phyloP scores from a whole-genome alignment of 1,284 basidiomycete genomes.

The Xerocomus alliaceus region DNA sequence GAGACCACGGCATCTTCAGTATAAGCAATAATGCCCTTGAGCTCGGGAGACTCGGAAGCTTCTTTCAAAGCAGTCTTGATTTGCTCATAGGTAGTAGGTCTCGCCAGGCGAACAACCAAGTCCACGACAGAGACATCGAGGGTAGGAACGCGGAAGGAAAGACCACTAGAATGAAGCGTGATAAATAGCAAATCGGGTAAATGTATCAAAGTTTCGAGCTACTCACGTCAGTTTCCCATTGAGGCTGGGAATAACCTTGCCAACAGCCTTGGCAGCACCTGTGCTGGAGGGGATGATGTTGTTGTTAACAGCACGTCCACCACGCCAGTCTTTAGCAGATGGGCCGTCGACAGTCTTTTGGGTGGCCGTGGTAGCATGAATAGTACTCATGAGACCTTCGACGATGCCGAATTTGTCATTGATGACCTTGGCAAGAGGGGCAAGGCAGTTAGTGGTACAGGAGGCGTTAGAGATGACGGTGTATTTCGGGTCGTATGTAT shows the following conservation, averaged over 20 bases:
- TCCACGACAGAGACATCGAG: conserved; percentile 98
- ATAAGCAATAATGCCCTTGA: conserved; percentile 91
- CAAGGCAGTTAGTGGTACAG: conserved; percentile 99
- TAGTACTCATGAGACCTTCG: conserved; percentile 98
- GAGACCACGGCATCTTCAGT: conserved; percentile 96
- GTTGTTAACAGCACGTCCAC: conserved; percentile 94
- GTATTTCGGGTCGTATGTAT: conserved; percentile 91
- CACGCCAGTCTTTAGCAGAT: conserved; percentile 94
- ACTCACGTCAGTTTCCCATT: conserved; percentile 89
- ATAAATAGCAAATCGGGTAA: neutral
- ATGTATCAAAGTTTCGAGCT: neutral
- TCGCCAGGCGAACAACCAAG: conserved; percentile 93
- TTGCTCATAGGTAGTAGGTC: conserved; percentile 84
- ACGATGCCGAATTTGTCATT: conserved; percentile 95
- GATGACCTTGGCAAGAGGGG: conserved; percentile 98
- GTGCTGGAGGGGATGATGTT: conserved; percentile 99
- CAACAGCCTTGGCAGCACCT: conserved; percentile 99
- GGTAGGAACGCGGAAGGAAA: conserved; percentile 98
- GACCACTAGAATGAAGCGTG: conserved; percentile 62
- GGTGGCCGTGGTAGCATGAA: conserved; percentile 96
- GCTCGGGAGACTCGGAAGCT: conserved; percentile 70
- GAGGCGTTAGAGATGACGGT: conserved; percentile 98
- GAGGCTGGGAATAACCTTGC: conserved; percentile 96
- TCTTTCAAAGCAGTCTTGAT: conserved; percentile 91
- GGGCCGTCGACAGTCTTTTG: conserved; percentile 99